phyloP scores from a whole-genome alignment of 2,329 filamentous ascomycete species.

The Ascochyta rabiei region DNA sequence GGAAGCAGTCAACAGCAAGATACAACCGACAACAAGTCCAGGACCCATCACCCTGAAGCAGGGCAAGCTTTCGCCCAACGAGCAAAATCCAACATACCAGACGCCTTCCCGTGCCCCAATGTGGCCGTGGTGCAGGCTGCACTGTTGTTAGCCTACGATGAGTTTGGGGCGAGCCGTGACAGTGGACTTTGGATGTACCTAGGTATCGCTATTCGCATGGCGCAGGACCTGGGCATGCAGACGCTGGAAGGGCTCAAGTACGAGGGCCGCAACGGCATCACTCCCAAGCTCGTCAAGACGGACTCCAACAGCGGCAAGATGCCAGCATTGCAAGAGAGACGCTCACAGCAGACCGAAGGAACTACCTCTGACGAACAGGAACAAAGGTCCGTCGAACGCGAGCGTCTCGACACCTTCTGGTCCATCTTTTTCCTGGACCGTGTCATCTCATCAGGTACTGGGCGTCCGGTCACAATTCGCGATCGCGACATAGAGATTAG shows the following conservation, averaged over 20 bases:
- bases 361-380: conserved; percentile 52
- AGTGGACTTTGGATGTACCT: conserved; percentile 95
- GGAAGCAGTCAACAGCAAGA: conserved; percentile 54
- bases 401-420: conserved; percentile 88
- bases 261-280: conserved; percentile 61
- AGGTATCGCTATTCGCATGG: conserved; percentile 83
- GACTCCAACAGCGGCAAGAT: conserved; percentile 48
- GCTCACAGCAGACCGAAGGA: conserved; percentile 54
- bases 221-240: conserved; percentile 78
- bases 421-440: conserved; percentile 86
- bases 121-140: conserved; percentile 85
- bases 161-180: conserved; percentile 86
- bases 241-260: conserved; percentile 76
- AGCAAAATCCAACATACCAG: conserved; percentile 81
- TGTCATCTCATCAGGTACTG: conserved; percentile 86
- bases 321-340: conserved; percentile 58
- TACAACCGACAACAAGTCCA: conserved; percentile 21
- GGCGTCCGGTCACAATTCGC: conserved; percentile 79
- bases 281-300: conserved; percentile 60
- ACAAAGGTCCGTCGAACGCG: conserved; percentile 73
- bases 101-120: conserved; percentile 81
- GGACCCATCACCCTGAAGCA: conserved; percentile 64
- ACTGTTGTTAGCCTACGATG: conserved; percentile 83
- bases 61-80: conserved; percentile 80
- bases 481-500: conserved; percentile 85